Conservation (phyloP, 1,284 basidiomycete species). For the Malassezia japonica region DNA sequence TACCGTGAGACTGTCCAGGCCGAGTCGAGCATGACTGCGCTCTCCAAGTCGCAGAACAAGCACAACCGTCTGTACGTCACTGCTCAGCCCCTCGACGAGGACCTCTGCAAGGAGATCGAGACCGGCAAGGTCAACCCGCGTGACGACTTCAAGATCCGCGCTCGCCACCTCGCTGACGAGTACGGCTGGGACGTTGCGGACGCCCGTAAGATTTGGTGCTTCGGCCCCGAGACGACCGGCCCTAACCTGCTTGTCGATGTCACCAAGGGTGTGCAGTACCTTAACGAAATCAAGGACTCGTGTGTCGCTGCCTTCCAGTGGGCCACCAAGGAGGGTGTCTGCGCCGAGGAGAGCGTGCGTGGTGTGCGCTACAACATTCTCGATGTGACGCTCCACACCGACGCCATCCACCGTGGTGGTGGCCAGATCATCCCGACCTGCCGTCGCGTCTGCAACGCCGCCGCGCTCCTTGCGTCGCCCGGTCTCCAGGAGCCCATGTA, state of each 20-base stretch:
- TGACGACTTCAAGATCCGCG: constrained; percentile 96
- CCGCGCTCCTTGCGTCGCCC: constrained; percentile 80
- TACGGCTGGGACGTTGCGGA: constrained; percentile 98
- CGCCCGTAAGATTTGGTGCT: constrained; percentile 99
- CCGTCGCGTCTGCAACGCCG: constrained; percentile 93
- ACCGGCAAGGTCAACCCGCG: constrained; percentile 73
- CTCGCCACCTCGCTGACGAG: constrained; percentile 90
- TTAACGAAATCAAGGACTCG: constrained; percentile 95
- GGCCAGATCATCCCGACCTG: constrained; percentile 94
- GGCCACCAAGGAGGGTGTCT: constrained; percentile 78
- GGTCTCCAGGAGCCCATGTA: constrained; percentile 94
- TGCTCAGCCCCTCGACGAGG: constrained; percentile 85
- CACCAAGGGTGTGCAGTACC: constrained; percentile 80
- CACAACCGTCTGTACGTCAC: constrained; percentile 97
- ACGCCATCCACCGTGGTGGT: constrained; percentile 99
- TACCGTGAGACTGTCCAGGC: constrained; percentile 97
- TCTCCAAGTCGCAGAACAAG: constrained; percentile 99
- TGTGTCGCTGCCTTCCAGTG: constrained; percentile 99
- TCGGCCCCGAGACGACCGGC: constrained; percentile 96
- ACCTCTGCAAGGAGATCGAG: constrained; percentile 88
- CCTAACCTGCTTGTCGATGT: constrained; percentile 95
- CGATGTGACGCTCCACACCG: constrained; percentile 93
- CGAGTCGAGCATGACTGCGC: constrained; percentile 87
- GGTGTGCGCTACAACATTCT: constrained; percentile 91
- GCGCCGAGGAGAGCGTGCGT: constrained; percentile 96